Conservation (phyloP, 192 early-diverging fungal species). For the Gamsiella multidivaricata region DNA sequence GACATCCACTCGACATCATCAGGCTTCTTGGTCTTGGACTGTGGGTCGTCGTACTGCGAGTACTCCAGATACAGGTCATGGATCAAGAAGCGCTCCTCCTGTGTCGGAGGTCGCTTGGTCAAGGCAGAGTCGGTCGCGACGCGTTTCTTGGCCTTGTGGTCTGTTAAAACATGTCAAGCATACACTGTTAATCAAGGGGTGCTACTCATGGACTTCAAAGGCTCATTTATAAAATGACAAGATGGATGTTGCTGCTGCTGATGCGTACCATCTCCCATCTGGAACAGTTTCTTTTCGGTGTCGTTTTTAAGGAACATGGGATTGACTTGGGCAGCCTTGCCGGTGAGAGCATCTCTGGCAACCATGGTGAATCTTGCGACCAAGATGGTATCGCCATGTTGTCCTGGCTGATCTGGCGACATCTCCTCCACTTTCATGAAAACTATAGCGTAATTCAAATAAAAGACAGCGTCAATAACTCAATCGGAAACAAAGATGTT, state of each 20-base stretch:
- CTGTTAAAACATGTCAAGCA: no score
- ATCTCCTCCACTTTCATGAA: constrained; percentile 74
- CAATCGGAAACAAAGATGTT: neutral
- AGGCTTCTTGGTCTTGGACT: constrained; percentile 50
- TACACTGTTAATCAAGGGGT: no score
- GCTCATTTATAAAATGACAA: no score
- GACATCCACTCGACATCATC: constrained; percentile 76
- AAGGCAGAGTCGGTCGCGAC: constrained; percentile 59
- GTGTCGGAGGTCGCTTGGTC: constrained; percentile 75
- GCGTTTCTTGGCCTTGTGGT: constrained; percentile 65
- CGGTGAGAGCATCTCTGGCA: constrained; percentile 75
- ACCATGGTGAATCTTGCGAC: constrained; percentile 92
- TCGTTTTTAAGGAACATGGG: constrained; percentile 78
- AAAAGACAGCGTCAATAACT: no score
- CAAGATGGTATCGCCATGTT: constrained; percentile 66
- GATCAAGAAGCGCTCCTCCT: constrained; percentile 81
- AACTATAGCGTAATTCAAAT: no score
- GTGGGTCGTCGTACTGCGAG: constrained; percentile 64
- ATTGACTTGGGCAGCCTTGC: constrained; percentile 77
- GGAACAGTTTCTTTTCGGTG: constrained; percentile 76
- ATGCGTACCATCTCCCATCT: constrained; percentile 78
- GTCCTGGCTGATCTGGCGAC: constrained; percentile 12
- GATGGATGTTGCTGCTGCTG: no score
- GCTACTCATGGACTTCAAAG: no score
- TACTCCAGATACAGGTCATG: constrained; percentile 84